Conservation (phyloP, 116 monocot species). For the Iris pallida region DNA sequence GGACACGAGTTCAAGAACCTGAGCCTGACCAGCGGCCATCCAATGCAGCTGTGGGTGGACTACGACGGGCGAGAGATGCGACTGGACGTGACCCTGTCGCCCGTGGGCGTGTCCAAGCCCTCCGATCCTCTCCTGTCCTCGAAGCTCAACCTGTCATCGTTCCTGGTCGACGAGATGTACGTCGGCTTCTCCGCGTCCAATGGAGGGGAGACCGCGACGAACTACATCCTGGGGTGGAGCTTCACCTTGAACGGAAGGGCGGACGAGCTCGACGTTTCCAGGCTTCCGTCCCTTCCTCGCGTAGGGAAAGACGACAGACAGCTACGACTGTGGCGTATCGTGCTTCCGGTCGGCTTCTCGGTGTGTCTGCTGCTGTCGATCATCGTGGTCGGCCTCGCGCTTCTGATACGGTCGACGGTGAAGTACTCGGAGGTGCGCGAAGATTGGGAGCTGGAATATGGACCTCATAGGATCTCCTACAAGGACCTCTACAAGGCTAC, state of each 20-base stretch:
- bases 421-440: slow-evolving; percentile 30
- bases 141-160: slow-evolving; percentile 38
- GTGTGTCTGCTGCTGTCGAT: neutral
- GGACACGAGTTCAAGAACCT: slow-evolving; percentile 24
- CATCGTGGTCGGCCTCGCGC: neutral
- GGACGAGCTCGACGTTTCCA: slow-evolving; percentile 24
- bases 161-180: slow-evolving; percentile 45
- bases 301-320: too few species aligned
- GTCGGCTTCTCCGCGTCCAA: slow-evolving; percentile 69
- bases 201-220: slow-evolving; percentile 23
- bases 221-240: slow-evolving; percentile 69
- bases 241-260: slow-evolving; percentile 39
- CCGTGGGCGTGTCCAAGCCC: slow-evolving; percentile 27
- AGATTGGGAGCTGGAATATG: slow-evolving; percentile 27
- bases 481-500: slow-evolving; percentile 19
- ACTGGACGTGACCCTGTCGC: slow-evolving; percentile 50
- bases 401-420: slow-evolving; percentile 11
- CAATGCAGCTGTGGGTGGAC: slow-evolving; percentile 60
- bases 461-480: slow-evolving; percentile 21
- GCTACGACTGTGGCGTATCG: slow-evolving; percentile 3
- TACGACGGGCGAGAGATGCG: slow-evolving; percentile 35
- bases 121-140: slow-evolving; percentile 37
- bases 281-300: slow-evolving; percentile 43
- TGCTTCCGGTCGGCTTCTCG: slow-evolving; percentile 9
- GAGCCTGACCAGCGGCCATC: slow-evolving; percentile 41